Evolutionary conservation across 805 yeast genomes (phyloP), one percentile per base, ranked within the genome.

Genomic region (Candida insectalens): DNA sequence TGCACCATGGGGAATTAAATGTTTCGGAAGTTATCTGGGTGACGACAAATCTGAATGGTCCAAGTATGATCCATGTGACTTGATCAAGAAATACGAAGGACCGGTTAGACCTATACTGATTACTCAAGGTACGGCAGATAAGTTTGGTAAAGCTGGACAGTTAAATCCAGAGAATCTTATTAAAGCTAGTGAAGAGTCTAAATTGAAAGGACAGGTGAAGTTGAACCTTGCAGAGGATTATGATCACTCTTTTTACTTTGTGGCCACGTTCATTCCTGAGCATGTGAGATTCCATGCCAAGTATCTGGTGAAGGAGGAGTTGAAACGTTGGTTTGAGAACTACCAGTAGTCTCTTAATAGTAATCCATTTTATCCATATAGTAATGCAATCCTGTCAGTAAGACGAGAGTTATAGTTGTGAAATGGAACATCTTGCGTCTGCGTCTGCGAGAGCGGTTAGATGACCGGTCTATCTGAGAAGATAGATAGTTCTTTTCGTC

Each of bases 251-350:
- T 89, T 88, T 63, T 92, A 71, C 58, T 89, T 87, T 55, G 69
- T 89, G 36, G 69, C 88, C 34, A 59, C 83, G 0, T 88, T 87
- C 57, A 80, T 80, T 9, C 79, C 71, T 36, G 83, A 76, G 23
- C 97, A 92, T 55, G 83, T 95, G 25, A 74, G 70, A 39, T 89
- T 79, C 55, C 96, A 92, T 49, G 94, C 94, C 7, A 77, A 80
- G 36, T 47, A 48, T 28, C 42, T 57, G 22, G 61, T n/a, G n/a
- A n/a, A n/a, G n/a, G n/a, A n/a, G n/a, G n/a, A n/a, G n/a, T n/a
- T n/a, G n/a, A n/a, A n/a, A n/a, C n/a, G n/a, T n/a, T n/a, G 4
- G 35, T n/a, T n/a, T n/a, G n/a, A n/a, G n/a, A n/a, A n/a, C n/a
- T n/a, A n/a, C n/a, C n/a, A n/a, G n/a, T n/a, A n/a, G n/a, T n/a